Base-by-base conservation (phyloP, 805 yeast species). In the Ogataea degrootiae region DNA sequence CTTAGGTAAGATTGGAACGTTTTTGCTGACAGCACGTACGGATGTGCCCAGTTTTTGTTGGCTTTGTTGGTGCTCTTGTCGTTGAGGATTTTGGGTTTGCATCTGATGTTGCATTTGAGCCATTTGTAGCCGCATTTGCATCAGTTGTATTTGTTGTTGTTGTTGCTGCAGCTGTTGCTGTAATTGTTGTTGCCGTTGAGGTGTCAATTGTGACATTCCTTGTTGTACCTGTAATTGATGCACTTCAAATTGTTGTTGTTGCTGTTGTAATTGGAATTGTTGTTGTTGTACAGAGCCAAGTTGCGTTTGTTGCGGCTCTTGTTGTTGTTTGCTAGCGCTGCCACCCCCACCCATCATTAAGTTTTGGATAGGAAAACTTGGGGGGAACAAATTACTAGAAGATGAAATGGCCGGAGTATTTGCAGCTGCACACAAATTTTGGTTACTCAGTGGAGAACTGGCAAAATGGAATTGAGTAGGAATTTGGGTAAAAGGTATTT, bases 1-100 rank as follows among this genome's bases (percentile, higher is more conserved):
- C 50, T 65, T 66, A 14, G 70, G 70, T 34, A 66, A 48, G 19
- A 66, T 66, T 12, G 69, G 70, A 14, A 66, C 68, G 41, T 61
- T 65, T 48, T 62, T 63, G 1, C 62, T 49, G 11, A 62, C 49
- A 26, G 53, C 11, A 23, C 34, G 15, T 17, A 35, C 17, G 22
- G 39, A 40, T 38, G 40, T 17, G 39, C 34, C 23, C 15, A 43
- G 23, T 16, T 23, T 21, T 21, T 42, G 46, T 29, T 12, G 42
- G 29, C 17, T 41, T 29, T 22, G 44, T 38, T 36, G 43, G 19
- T 23, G 47, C 39, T 43, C 46, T 37, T 23, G 51, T 19, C 21
- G 21, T 19, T 19, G 21, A 23, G 34, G 49, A 17, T 26, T 33
- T 22, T 39, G 21, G 22, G 41, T 37, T n/a, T 26, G 31, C 12